Evolutionary conservation across 2,329 filamentous ascomycete genomes (phyloP), one percentile per base, ranked within the genome.

Genomic region (Neurospora sp.): DNA sequence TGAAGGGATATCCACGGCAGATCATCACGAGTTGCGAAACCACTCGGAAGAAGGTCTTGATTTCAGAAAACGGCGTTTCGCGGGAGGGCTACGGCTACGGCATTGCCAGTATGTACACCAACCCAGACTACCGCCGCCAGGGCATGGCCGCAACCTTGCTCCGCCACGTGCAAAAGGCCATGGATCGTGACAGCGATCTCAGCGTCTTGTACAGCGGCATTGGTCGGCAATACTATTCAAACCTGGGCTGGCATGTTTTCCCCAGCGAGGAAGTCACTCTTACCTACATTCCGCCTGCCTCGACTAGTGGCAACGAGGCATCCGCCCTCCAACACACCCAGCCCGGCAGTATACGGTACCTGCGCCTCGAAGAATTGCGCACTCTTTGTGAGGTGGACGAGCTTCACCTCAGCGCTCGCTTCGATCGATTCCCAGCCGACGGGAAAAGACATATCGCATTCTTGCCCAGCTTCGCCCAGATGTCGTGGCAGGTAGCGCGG

Each of bases 101-200:
- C 67, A 76, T 82, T 66, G 77, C 78, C 67, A 77, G 80, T 62
- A 73, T 82, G 17, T 79, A 78, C 72, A 82, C 81, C 7, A 77
- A 78, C 66, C 75, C 77, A 6, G 72, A 77, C 23, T 76, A 78
- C 58, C 78, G 80, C 52, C 73, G 74, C 39, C 70, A 74, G 7
- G 80, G 80, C 36, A 78, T 80, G 76, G 81, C 80, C 1, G 77
- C 76, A n/a, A 72, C 73, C 70, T 76, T 82, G 69, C 73, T 82
- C 46, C 74, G 69, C 52, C 73, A 72, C n/a, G 71, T 81, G 2
- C 77, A 79, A 68, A 72, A 79, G 62, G 71, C 71, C n/a, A 77
- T 81, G 72, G 79, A 82, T 70, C 17, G 67, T 42, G 74, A 76
- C n/a, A 74, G 77, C 70, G 77, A 76, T 43, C 79, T 77, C 72